Conservation (phyloP, 345 rosid genomes). For the Psidium friedrichsthalianum region DNA sequence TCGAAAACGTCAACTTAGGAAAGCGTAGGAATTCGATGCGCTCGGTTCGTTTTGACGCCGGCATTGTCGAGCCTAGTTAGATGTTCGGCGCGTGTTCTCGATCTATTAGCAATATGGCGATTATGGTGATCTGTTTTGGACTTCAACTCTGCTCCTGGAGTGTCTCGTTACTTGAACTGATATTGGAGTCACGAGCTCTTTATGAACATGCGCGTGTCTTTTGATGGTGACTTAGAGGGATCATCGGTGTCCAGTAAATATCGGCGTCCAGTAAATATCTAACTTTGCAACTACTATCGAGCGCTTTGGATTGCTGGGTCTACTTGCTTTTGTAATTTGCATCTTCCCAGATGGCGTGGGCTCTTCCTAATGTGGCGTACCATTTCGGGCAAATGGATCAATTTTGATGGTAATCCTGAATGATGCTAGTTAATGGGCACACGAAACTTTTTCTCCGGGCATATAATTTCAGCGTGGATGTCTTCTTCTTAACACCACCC, state of each 20-base stretch:
- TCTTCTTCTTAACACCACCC: not conserved
- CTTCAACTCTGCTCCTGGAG: not conserved
- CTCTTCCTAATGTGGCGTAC: not conserved
- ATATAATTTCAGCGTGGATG: not conserved
- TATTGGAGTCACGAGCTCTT: not conserved
- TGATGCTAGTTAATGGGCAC: not conserved
- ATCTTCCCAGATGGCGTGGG: not conserved
- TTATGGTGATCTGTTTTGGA: not conserved
- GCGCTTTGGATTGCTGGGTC: not conserved
- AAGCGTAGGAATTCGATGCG: not conserved
- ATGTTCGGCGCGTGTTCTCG: not conserved
- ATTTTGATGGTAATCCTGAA: not conserved
- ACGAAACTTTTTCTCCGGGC: not conserved
- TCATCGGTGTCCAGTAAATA: not conserved
- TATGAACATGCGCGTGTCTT: not conserved
- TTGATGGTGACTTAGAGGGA: not conserved
- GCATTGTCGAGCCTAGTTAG: not conserved
- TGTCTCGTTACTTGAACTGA: not conserved
- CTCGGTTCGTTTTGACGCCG: not conserved
- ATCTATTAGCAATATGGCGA: not conserved
- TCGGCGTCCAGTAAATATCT: not conserved
- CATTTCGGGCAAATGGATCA: not conserved
- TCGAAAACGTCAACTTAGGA: not conserved
- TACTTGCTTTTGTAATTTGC: not conserved
- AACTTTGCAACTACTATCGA: not conserved